Conservation (phyloP, 495 filamentous ascomycete genomes). For the Xylaria palmicola region DNA sequence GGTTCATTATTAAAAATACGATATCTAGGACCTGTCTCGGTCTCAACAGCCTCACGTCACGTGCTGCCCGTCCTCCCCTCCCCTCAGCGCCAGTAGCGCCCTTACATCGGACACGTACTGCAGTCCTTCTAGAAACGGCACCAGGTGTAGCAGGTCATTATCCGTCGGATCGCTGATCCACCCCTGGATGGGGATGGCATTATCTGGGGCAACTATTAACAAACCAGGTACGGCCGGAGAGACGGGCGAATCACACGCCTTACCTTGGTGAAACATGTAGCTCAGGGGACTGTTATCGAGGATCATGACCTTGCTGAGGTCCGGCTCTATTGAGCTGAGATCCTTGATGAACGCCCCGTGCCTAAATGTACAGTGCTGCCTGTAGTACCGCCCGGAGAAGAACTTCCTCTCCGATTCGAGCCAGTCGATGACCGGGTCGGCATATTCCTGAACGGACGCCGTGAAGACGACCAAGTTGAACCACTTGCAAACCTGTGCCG, state of each 20-base stretch:
- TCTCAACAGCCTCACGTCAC: conserved; percentile 7
- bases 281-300: conserved; percentile 97
- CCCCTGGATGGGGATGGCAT: conserved; percentile 89
- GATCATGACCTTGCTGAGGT: conserved; percentile 96
- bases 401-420: conserved; percentile 94
- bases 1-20: conserved; percentile 16
- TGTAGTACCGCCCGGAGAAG: conserved; percentile 87
- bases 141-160: conserved; percentile 83
- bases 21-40: conserved; percentile 17
- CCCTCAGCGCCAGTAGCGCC: conserved; percentile 79
- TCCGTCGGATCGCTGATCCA: conserved; percentile 92
- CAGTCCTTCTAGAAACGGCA: conserved; percentile 91
- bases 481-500: conserved; percentile 78
- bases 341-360: conserved; percentile 98
- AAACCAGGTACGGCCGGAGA: conserved; percentile 2
- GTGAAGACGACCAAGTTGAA: conserved; percentile 98
- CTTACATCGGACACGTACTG: conserved; percentile 96
- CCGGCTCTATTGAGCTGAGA: conserved; percentile 90
- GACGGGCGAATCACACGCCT: conserved; percentile 15
- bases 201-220: conserved; percentile 59
- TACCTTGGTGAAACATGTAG: conserved; percentile 98
- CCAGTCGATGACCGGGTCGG: conserved; percentile 98
- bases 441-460: conserved; percentile 96
- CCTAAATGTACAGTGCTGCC: conserved; percentile 93
- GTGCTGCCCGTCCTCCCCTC: conserved; percentile 70